These are phyloP conservation scores for Excoecaria cochinchinensis DNA, from an alignment of 345 rosid species.

Conservation along the genomic window DNA sequence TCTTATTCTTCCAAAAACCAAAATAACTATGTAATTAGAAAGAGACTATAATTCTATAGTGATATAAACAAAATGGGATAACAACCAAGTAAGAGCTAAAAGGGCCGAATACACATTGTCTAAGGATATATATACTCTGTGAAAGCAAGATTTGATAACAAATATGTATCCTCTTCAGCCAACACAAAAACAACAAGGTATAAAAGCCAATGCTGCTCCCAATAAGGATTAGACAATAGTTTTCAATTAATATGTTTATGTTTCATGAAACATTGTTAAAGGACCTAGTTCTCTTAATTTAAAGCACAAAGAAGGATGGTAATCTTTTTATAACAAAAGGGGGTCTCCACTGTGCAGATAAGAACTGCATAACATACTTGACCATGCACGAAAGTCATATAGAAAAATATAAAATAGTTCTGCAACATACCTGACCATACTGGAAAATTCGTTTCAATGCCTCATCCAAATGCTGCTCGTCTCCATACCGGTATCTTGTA, in stretches of 20 bases:
- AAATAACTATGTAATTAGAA: neutral
- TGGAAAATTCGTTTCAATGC: slow-evolving; percentile 88
- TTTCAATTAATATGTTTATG: neutral
- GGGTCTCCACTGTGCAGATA: neutral
- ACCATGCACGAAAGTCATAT: neutral
- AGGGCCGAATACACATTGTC: neutral
- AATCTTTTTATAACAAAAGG: neutral
- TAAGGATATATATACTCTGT: neutral
- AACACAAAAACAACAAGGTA: neutral
- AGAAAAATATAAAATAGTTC: neutral
- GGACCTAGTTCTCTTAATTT: neutral
- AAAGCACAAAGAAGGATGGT: neutral
- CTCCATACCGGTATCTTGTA: slow-evolving; percentile 85
- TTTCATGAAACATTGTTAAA: neutral
- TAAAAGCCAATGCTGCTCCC: neutral
- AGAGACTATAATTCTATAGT: neutral
- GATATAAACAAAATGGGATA: neutral
- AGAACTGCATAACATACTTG: neutral
- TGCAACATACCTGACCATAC: slow-evolving; percentile 70
- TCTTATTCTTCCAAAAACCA: neutral
- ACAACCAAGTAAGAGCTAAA: neutral
- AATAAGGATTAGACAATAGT: neutral
- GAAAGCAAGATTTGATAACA: neutral
- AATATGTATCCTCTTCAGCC: neutral
- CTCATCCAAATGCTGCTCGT: slow-evolving; percentile 95